Percentiles rank a stretch among this genome's conserved stretches.
Conservation (phyloP, 192 early-diverging fungal genomes). For the Coemansia sp. region DNA sequence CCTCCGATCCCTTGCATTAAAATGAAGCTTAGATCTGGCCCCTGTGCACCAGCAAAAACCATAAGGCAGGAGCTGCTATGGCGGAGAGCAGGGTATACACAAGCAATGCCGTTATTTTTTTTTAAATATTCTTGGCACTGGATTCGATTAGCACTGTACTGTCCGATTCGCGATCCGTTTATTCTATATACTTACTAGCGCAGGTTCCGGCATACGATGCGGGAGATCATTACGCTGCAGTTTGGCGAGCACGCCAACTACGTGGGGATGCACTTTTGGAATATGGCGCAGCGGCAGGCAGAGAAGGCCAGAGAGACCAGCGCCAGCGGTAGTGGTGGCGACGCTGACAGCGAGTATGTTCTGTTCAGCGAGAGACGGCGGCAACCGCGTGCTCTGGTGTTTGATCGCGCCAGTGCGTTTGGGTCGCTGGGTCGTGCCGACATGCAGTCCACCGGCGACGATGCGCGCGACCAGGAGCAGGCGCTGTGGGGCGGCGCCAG, state of each 20-base stretch:
- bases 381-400: constrained; percentile 76
- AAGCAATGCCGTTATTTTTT: too few species aligned
- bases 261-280: constrained; percentile 93
- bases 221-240: constrained; percentile 91
- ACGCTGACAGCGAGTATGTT: constrained; percentile 52
- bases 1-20: too few species aligned
- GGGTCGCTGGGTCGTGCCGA: constrained; percentile 21
- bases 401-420: constrained; percentile 73
- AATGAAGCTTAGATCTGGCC: too few species aligned
- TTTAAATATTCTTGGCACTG: too few species aligned
- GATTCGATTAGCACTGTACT: too few species aligned
- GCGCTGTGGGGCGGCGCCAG: constrained; percentile 30
- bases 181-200: background rate
- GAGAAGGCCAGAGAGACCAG: constrained; percentile 57
- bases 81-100: too few species aligned
- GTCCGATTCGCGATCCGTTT: too few species aligned
- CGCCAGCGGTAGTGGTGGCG: constrained; percentile 21
- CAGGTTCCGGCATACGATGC: constrained; percentile 48
- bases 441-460: constrained; percentile 14
- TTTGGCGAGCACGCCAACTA: constrained; percentile 85
- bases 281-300: constrained; percentile 51
- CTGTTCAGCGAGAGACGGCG: constrained; percentile 44
- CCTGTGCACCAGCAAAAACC: too few species aligned
- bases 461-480: constrained; percentile 12
- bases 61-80: too few species aligned